These are phyloP conservation scores for Aspergillus amoenus DNA, from an alignment of 2,329 filamentous ascomycete genomes.

Conservation along the genomic window DNA sequence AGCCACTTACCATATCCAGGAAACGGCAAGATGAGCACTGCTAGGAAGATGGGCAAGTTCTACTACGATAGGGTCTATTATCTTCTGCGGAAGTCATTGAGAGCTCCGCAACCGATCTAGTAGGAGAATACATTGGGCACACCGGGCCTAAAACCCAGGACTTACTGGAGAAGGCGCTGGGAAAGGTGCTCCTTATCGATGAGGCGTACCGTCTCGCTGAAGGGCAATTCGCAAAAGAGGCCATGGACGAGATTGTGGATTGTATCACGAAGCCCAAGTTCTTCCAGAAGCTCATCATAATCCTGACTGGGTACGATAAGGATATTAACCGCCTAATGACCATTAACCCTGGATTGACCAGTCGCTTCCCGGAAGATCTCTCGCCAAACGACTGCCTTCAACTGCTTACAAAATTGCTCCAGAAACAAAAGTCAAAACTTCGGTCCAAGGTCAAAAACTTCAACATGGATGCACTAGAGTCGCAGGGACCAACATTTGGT, in stretches of 20 bases:
- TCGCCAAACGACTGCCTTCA: slow-evolving; percentile 44
- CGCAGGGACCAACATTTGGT: slow-evolving; percentile 17
- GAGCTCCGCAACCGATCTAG: slow-evolving; percentile 66
- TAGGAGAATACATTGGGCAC: slow-evolving; percentile 68
- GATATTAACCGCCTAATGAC: slow-evolving; percentile 65
- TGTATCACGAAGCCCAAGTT: slow-evolving; percentile 58
- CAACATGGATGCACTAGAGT: slow-evolving; percentile 25
- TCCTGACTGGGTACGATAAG: slow-evolving; percentile 66
- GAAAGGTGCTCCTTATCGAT: slow-evolving; percentile 69
- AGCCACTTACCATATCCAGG: slow-evolving; percentile 34
- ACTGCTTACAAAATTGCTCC: slow-evolving; percentile 42
- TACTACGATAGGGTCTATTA: slow-evolving; percentile 72
- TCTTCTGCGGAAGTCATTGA: slow-evolving; percentile 61
- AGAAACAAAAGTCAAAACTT: slow-evolving; percentile 24
- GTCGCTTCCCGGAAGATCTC: slow-evolving; percentile 63
- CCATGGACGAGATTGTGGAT: slow-evolving; percentile 54
- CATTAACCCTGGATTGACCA: slow-evolving; percentile 62
- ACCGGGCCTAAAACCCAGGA: slow-evolving; percentile 66
- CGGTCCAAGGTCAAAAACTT: slow-evolving; percentile 15
- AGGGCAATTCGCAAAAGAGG: slow-evolving; percentile 58
- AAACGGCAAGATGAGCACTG: slow-evolving; percentile 72
- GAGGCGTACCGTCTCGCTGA: slow-evolving; percentile 67
- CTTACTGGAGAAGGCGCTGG: slow-evolving; percentile 61
- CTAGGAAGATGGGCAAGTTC: slow-evolving; percentile 71
- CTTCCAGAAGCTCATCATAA: slow-evolving; percentile 61